phyloP scores from a whole-genome alignment of 768 basidiomycete genomes.

The Chiua virens region DNA sequence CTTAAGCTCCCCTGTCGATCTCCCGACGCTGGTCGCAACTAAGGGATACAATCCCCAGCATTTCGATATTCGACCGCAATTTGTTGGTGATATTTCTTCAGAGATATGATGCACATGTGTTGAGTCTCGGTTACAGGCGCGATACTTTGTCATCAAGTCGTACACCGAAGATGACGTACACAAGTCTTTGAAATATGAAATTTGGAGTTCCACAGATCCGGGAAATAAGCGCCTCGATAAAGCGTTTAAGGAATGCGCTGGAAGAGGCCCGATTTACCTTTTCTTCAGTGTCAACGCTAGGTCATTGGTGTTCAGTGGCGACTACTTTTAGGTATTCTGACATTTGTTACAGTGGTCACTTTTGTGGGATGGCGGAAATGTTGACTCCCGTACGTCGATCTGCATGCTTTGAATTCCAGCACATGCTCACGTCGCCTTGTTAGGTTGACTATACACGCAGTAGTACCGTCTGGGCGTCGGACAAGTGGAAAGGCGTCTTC shows the following conservation, averaged over 20 bases:
- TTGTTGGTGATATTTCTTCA: constrained; percentile 47
- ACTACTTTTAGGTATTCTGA: constrained; percentile 8
- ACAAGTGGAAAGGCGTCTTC: constrained; percentile 99
- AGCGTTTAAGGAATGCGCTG: constrained; percentile 93
- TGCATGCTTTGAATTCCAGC: background rate
- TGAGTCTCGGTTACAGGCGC: constrained; percentile 52
- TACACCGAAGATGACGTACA: constrained; percentile 99
- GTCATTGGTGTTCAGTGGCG: constrained; percentile 29
- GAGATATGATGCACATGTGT: background rate
- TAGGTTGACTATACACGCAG: constrained; percentile 91
- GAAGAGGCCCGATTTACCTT: constrained; percentile 92
- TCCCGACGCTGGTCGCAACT: constrained; percentile 77
- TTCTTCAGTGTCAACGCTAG: constrained; percentile 98
- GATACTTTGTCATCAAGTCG: constrained; percentile 98
- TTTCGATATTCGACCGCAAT: constrained; percentile 79
- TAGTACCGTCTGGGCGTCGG: constrained; percentile 97
- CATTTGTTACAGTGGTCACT: constrained; percentile 69
- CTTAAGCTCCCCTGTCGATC: constrained; percentile 72
- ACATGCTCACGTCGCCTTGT: constrained; percentile 1
- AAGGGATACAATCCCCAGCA: constrained; percentile 91
- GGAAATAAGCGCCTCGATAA: constrained; percentile 97
- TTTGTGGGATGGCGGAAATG: constrained; percentile 99
- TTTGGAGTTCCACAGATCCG: constrained; percentile 96
- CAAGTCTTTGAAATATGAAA: constrained; percentile 96
- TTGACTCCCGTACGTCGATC: constrained; percentile 70